Percentiles rank a stretch among this genome's conserved stretches.
Conservation (phyloP, 176 grass and related monocot species). For the Ensete ventricosum region DNA sequence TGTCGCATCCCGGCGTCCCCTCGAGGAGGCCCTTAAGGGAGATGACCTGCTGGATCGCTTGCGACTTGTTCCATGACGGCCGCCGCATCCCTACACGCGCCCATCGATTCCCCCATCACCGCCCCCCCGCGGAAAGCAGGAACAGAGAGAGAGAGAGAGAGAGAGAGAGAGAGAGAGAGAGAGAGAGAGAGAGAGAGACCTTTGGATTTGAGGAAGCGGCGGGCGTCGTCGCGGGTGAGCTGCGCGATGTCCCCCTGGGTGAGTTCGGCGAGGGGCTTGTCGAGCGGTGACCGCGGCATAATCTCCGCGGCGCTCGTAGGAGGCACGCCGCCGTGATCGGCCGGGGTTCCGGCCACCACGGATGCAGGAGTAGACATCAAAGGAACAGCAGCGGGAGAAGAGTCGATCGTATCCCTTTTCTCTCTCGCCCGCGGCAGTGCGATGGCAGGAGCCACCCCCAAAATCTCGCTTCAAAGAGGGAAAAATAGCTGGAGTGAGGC, state of each 20-base stretch:
- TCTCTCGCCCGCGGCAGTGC: not conserved
- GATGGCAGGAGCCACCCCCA: not conserved
- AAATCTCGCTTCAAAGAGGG: not conserved
- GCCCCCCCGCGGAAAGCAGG: too few species aligned
- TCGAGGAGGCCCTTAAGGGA: constrained; percentile 40
- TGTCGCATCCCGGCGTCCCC: constrained; percentile 23
- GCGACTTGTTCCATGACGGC: constrained; percentile 52
- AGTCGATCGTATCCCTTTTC: too few species aligned
- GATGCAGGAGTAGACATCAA: not conserved
- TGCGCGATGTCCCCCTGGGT: constrained; percentile 48
- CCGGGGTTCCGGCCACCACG: not conserved
- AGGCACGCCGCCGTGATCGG: not conserved
- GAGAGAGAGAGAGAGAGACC: constrained; percentile 4
- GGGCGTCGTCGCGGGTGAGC: constrained; percentile 42
- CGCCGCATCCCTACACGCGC: constrained; percentile 35
- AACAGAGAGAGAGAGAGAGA: not conserved
- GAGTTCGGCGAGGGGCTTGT: constrained; percentile 32
- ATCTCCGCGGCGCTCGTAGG: constrained; percentile 12
- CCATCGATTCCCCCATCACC: not conserved
- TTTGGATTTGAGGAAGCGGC: constrained; percentile 47
- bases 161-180: constrained; percentile 1
- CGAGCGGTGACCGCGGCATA: constrained; percentile 15
- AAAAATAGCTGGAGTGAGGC: not conserved
- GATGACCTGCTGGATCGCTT: constrained; percentile 48
- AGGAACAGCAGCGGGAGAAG: not conserved